Base-by-base conservation (phyloP, 2,329 filamentous ascomycete genomes). In the Aureobasidium lini region DNA sequence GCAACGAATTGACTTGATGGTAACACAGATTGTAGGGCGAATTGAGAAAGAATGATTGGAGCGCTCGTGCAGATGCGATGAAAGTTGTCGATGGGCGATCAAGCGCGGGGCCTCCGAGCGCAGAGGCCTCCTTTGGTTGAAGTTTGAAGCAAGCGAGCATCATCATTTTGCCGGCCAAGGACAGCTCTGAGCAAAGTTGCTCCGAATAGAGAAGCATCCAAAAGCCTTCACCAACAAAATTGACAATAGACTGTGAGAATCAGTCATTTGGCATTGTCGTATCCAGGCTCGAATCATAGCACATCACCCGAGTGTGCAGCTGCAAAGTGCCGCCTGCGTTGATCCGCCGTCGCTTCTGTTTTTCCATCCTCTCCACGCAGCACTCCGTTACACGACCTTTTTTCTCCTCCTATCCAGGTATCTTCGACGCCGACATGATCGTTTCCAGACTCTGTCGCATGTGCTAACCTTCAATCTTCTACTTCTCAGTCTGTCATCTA, bases 381-480 rank as follows among this genome's bases (percentile, higher is more conserved):
- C 37, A 53, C 23, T 31, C 31, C 42, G 52, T 56, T 37, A 37
- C 52, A 56, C 52, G 39, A 56, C 32, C 28, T 56, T 56, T 56
- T 56, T 46, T 44, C 39, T 34, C n/a, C 39, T 34, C 39, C 39
- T 43, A 4, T 6, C 39, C 39, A 56, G 52, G 52, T 56, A 56
- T 56, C 29, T 10, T 46, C 31, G 39, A 56, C 10, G 52, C 40
- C 31, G 9, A 31, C 15, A 44, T 23, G 23, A 23, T 23, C 40
- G 46, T 36, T 31, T 15, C n/a, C 13, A 8, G 6, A 11, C 10
- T 16, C 18, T 31, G 31, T 29, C 15, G 18, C 40, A 9, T 16
- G 6, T 29, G 31, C 52, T 56, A n/a, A 56, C 52, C 10, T 37
- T 44, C 8, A 15, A n/a, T 5, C 11, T 44, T 29, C n/a, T n/a